Conservation (phyloP, 78 protist genomes). For the Dictyostelium discoideum region dicty_2.7 NC_007090.3:1827001-1827500, state of each 20-base stretch:
- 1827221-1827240: background rate
- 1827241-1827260: background rate
- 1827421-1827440: background rate
- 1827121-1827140: no score
- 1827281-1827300: background rate
- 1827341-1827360: background rate
- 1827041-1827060: no score
- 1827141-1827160: background rate
- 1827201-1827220: background rate
- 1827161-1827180: background rate
- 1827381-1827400: background rate
- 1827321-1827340: background rate
- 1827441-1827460: background rate
- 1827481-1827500: background rate
- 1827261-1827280: background rate
- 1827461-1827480: background rate
- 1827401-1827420: background rate
- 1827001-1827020: no score
- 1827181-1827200: background rate
- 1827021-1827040: no score
- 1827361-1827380: background rate
- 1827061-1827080: no score
- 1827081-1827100: no score
- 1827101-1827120: no score
- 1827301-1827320: background rate